These are phyloP conservation scores for Citrus unshiu DNA, from an alignment of 345 rosid species.

Conservation along the genomic window DNA sequence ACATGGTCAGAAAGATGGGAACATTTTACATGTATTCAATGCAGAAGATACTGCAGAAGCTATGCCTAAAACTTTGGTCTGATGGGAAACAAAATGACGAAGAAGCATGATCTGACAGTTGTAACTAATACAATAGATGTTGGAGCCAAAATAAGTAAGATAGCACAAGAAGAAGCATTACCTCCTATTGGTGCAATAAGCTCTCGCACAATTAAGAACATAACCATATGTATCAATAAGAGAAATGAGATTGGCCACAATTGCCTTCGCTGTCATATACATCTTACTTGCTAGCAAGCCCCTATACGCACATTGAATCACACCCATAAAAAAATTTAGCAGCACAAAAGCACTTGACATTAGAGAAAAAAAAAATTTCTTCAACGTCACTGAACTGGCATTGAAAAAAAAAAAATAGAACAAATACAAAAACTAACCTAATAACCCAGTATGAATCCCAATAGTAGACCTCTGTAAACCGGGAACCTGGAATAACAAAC, in stretches of 20 bases:
- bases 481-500: conserved; percentile 72
- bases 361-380: too few species aligned
- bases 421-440: conserved; percentile 36
- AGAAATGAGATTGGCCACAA: conserved; percentile 68
- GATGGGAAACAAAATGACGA: not conserved
- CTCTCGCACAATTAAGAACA: conserved; percentile 77
- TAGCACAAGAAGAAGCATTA: conserved; percentile 12
- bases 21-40: not conserved
- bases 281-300: conserved; percentile 87
- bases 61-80: not conserved
- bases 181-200: conserved; percentile 88
- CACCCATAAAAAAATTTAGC: not conserved
- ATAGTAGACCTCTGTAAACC: conserved; percentile 86
- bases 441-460: conserved; percentile 99
- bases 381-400: too few species aligned
- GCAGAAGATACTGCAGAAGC: not conserved
- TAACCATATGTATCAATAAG: conserved; percentile 65
- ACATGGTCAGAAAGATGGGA: not conserved
- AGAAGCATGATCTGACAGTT: not conserved
- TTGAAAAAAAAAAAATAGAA: too few species aligned
- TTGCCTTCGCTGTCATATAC: conserved; percentile 68
- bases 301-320: conserved; percentile 34
- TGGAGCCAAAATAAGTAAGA: not conserved
- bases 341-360: too few species aligned
- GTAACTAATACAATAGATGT: not conserved